These are phyloP conservation scores for Curvularia spicifera DNA, from an alignment of 2,329 filamentous ascomycete genomes.

Conservation along the genomic window DNA sequence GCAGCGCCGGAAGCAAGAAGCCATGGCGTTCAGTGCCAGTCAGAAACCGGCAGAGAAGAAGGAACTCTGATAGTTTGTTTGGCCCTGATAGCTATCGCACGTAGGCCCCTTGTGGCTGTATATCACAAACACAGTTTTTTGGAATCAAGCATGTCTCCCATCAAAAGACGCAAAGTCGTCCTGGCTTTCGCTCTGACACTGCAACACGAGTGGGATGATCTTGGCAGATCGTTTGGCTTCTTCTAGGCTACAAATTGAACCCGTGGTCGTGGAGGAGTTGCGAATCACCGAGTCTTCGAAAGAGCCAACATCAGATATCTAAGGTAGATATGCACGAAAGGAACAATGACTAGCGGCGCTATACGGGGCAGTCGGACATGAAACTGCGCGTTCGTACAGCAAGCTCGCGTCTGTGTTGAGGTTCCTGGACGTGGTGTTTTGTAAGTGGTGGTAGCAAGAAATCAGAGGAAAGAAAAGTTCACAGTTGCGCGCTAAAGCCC, in stretches of 20 bases:
- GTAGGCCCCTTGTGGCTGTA: background rate
- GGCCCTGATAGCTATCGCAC: background rate
- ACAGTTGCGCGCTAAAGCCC: conserved; percentile 8
- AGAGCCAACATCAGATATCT: conserved; percentile 64
- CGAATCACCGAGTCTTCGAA: conserved; percentile 86
- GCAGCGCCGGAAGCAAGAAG: conserved; percentile 44
- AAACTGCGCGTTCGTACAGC: conserved; percentile 4
- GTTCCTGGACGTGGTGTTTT: conserved; percentile 7
- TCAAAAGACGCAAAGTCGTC: conserved; percentile 86
- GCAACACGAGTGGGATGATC: conserved; percentile 94
- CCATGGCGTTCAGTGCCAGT: conserved; percentile 39
- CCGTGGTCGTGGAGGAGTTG: conserved; percentile 74
- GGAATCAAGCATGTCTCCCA: conserved; percentile 67
- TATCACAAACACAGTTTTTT: conserved; percentile 1
- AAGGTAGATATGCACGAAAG: background rate
- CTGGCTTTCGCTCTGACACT: conserved; percentile 76
- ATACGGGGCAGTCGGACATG: conserved; percentile 4
- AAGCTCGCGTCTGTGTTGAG: conserved; percentile 2
- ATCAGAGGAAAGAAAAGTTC: conserved; percentile 15
- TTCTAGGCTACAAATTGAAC: conserved; percentile 89
- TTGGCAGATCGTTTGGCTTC: conserved; percentile 80
- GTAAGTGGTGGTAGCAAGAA: background rate
- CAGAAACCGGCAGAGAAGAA: conserved; percentile 52
- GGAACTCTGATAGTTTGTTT: conserved; percentile 53
- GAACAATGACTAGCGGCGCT: background rate